Evolutionary conservation across 2,329 filamentous ascomycete species (phyloP).

Genomic region (Colletotrichum musicola): DNA sequence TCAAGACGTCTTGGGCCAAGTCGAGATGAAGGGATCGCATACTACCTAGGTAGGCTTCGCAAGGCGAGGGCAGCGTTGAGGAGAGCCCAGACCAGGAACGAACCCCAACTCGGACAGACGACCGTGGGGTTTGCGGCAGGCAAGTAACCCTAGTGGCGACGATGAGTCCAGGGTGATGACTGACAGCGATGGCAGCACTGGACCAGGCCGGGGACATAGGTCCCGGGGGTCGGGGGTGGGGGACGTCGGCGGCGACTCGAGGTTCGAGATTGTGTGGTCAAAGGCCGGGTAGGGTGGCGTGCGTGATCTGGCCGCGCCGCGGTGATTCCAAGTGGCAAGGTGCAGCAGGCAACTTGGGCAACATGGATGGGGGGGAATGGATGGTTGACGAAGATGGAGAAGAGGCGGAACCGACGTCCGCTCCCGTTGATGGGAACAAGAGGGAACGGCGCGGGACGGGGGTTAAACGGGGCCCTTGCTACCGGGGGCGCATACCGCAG

Average conservation of each 20-base stretch:
- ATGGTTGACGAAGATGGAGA: not conserved
- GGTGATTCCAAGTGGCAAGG: constrained; percentile 15
- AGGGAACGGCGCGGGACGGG: constrained; percentile 8
- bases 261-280: constrained; percentile 6
- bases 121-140: not conserved
- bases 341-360: constrained; percentile 11
- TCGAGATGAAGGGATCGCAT: constrained; percentile 20
- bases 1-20: constrained; percentile 20
- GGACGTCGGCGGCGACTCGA: not conserved
- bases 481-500: constrained; percentile 6
- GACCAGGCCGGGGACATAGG: not conserved
- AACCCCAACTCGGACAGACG: not conserved
- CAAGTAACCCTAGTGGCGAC: constrained; percentile 10
- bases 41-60: constrained; percentile 2
- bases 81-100: constrained; percentile 7
- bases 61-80: not conserved
- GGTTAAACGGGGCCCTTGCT: constrained; percentile 1
- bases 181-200: constrained; percentile 1
- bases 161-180: not conserved
- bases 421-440: not conserved
- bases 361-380: constrained; percentile 10
- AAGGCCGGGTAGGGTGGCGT: constrained; percentile 1
- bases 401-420: constrained; percentile 6
- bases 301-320: not conserved
- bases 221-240: not conserved